A percentile compares a stretch with the other conserved stretches of the same genome.
Conservation (phyloP, 176 grass and related monocot genomes). For the Alloteropsis semialata region DNA sequence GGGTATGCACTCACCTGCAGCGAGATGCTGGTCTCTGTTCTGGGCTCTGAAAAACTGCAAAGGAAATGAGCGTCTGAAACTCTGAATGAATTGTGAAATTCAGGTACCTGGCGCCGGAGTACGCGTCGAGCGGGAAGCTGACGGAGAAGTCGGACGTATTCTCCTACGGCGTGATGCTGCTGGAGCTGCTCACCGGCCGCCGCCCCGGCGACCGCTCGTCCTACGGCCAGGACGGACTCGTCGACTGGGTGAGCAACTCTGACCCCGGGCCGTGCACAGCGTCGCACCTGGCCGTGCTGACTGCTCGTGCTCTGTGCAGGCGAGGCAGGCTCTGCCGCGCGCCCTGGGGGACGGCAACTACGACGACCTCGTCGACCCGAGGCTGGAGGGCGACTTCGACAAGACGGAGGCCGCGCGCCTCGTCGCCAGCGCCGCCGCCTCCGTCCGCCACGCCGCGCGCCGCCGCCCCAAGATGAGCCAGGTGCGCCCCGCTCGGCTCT, state of each 20-base stretch:
- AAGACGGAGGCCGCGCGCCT: conserved; percentile 40
- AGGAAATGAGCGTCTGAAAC: not conserved
- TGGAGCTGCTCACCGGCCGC: conserved; percentile 50
- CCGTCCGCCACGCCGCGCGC: conserved; percentile 51
- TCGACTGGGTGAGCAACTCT: conserved; percentile 39
- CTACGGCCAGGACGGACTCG: conserved; percentile 49
- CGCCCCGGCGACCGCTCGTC: conserved; percentile 41
- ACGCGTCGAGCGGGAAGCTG: conserved; percentile 59
- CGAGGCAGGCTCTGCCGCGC: conserved; percentile 29
- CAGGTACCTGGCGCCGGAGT: conserved; percentile 54
- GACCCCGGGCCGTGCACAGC: no score
- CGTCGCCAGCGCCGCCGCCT: conserved; percentile 44
- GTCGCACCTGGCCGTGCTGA: no score
- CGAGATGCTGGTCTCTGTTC: not conserved
- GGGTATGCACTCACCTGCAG: not conserved
- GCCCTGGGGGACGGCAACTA: conserved; percentile 47
- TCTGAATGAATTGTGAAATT: not conserved
- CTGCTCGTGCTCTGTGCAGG: conserved; percentile 9
- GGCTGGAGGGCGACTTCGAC: conserved; percentile 46
- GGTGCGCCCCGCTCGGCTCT: not conserved
- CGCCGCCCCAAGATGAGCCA: conserved; percentile 63
- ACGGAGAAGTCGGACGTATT: conserved; percentile 61
- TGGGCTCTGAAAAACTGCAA: not conserved
- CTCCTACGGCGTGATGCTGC: conserved; percentile 57
- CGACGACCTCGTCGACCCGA: conserved; percentile 35